These are phyloP conservation scores for Boletus subparvulus DNA, from an alignment of 768 basidiomycete genomes.

Conservation along the genomic window DNA sequence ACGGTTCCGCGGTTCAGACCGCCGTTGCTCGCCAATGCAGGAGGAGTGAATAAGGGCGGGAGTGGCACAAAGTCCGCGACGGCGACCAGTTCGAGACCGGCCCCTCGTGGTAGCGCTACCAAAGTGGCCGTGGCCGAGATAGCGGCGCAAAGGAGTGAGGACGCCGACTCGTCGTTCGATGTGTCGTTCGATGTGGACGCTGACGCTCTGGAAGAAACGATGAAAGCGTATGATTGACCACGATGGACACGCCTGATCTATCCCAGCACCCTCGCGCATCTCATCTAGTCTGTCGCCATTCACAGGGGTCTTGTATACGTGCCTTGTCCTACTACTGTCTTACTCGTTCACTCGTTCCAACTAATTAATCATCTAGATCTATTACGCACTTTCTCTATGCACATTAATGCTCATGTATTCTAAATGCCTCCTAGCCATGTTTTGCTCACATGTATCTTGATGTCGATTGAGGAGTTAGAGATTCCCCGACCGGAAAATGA, in stretches of 20 bases:
- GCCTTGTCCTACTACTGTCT: neutral
- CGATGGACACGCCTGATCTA: neutral
- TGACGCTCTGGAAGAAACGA: constrained; percentile 31
- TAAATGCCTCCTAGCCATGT: neutral
- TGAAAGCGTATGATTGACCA: constrained; percentile 31
- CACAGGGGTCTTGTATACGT: too few relatives aligned
- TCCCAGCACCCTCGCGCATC: neutral
- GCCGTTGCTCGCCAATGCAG: constrained; percentile 17
- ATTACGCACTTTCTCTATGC: constrained; percentile 2
- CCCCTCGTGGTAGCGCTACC: neutral
- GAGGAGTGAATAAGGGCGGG: neutral
- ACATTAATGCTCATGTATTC: neutral
- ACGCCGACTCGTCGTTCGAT: constrained; percentile 34
- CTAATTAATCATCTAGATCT: neutral
- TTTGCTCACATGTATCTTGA: neutral
- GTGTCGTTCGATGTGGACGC: constrained; percentile 31
- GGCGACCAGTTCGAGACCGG: neutral
- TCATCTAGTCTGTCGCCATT: neutral
- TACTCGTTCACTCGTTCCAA: neutral
- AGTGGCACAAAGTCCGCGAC: neutral
- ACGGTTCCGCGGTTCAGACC: constrained; percentile 30
- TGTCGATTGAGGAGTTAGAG: too few relatives aligned
- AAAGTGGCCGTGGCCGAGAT: neutral
- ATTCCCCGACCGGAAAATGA: neutral
- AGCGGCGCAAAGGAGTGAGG: constrained; percentile 1